Evolutionary conservation across 768 basidiomycete species (phyloP).

Genomic region (Mrakia frigida): DNA sequence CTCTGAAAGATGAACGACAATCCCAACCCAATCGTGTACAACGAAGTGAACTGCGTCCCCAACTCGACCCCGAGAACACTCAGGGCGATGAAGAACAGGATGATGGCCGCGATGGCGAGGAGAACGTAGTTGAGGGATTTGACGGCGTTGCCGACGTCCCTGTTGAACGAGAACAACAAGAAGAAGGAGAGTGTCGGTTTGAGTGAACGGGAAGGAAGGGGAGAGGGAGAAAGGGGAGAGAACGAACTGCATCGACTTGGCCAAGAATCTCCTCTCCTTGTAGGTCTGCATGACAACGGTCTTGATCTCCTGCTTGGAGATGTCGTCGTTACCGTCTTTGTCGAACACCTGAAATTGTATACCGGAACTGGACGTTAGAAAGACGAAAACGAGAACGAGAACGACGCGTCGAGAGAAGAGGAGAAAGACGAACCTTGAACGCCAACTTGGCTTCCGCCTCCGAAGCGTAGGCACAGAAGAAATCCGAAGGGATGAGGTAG

Average conservation of each 20-base stretch:
- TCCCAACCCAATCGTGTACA: constrained; percentile 56
- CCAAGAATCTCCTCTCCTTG: constrained; percentile 70
- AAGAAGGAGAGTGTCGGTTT: no score
- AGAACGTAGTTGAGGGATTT: constrained; percentile 61
- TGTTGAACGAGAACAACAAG: not conserved
- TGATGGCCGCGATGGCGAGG: constrained; percentile 57
- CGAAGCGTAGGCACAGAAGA: constrained; percentile 63
- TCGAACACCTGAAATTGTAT: constrained; percentile 41
- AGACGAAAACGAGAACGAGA: not conserved
- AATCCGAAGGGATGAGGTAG: constrained; percentile 64
- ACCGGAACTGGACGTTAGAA: not conserved
- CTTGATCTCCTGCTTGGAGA: constrained; percentile 71
- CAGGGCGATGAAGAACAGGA: constrained; percentile 66
- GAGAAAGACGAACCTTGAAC: constrained; percentile 48
- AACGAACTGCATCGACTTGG: constrained; percentile 58
- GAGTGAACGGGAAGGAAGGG: no score
- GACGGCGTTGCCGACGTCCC: constrained; percentile 63
- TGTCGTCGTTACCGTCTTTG: constrained; percentile 65
- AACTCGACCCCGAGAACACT: constrained; percentile 60
- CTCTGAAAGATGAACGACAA: constrained; percentile 77
- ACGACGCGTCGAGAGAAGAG: not conserved
- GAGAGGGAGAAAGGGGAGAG: not conserved
- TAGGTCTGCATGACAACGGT: constrained; percentile 62
- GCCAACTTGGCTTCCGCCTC: constrained; percentile 57
- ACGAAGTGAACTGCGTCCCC: constrained; percentile 48